Conservation (phyloP, 2,329 filamentous ascomycete genomes). For the Elsinoe arachidis region DNA sequence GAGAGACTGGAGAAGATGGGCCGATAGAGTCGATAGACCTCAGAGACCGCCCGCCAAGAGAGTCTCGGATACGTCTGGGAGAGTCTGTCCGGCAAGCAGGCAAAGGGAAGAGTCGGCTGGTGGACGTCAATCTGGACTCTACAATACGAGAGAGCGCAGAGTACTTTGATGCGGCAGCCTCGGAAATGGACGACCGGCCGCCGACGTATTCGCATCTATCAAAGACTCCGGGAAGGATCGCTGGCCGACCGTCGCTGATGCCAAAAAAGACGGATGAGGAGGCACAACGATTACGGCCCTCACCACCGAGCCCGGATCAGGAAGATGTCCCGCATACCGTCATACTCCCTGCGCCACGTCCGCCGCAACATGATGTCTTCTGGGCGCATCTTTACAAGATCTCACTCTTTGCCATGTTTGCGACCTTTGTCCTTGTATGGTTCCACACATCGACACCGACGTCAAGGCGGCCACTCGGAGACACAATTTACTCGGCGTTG, state of each 20-base stretch:
- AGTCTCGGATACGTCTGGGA: constrained; percentile 17
- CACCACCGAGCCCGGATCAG: constrained; percentile 40
- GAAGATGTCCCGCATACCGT: constrained; percentile 51
- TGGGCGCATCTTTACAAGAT: constrained; percentile 89
- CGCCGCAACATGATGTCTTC: constrained; percentile 78
- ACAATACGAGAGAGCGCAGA: constrained; percentile 42
- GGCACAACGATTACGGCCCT: constrained; percentile 35
- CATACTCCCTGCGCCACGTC: constrained; percentile 53
- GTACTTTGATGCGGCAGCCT: constrained; percentile 27
- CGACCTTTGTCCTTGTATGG: constrained; percentile 82
- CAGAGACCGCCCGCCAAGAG: not conserved
- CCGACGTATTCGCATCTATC: constrained; percentile 49
- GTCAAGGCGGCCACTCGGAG: constrained; percentile 65
- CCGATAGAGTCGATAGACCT: constrained; percentile 12
- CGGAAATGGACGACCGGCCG: constrained; percentile 37
- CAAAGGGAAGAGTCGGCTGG: constrained; percentile 60
- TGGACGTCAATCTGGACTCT: constrained; percentile 76
- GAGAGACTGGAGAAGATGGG: constrained; percentile 32
- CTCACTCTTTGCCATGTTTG: constrained; percentile 70
- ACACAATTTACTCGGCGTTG: constrained; percentile 88
- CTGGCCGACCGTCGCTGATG: constrained; percentile 33
- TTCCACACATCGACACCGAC: constrained; percentile 71
- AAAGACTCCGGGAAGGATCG: constrained; percentile 33
- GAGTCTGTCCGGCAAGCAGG: constrained; percentile 32
- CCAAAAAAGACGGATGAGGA: constrained; percentile 46